phyloP scores from a whole-genome alignment of 371 early-diverging fungal species.

The Mortierella sp. region DNA sequence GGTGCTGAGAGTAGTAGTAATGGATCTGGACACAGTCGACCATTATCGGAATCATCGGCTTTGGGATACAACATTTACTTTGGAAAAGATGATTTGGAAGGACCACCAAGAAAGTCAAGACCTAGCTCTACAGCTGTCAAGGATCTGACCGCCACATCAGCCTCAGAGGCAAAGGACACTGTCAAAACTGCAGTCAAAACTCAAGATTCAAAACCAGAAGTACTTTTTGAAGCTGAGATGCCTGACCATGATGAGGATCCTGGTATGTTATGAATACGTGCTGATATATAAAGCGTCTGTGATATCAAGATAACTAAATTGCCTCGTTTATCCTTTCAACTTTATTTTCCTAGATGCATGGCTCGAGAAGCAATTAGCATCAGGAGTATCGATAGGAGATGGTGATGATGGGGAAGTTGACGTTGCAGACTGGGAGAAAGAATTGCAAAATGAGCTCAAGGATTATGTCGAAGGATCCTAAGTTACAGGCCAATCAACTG shows the following conservation, averaged over 20 bases:
- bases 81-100: constrained; percentile 43
- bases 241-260: constrained; percentile 55
- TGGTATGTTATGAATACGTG: constrained; percentile 17
- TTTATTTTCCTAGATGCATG: constrained; percentile 49
- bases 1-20: constrained; percentile 5
- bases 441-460: constrained; percentile 56
- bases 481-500: background rate
- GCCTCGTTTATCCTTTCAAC: background rate
- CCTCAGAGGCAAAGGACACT: constrained; percentile 13
- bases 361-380: constrained; percentile 53
- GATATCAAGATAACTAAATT: background rate
- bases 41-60: constrained; percentile 21
- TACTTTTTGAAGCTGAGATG: constrained; percentile 53
- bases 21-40: background rate
- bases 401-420: constrained; percentile 48
- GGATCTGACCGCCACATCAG: constrained; percentile 8
- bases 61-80: constrained; percentile 56
- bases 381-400: constrained; percentile 37
- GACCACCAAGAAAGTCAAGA: constrained; percentile 30
- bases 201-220: constrained; percentile 28
- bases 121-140: constrained; percentile 20
- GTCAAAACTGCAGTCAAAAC: constrained; percentile 19
- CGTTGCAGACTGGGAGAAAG: constrained; percentile 56
- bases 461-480: constrained; percentile 49
- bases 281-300: background rate